Evolutionary conservation across 345 rosid genomes (phyloP).

Genomic region (Garcia nutans): DNA sequence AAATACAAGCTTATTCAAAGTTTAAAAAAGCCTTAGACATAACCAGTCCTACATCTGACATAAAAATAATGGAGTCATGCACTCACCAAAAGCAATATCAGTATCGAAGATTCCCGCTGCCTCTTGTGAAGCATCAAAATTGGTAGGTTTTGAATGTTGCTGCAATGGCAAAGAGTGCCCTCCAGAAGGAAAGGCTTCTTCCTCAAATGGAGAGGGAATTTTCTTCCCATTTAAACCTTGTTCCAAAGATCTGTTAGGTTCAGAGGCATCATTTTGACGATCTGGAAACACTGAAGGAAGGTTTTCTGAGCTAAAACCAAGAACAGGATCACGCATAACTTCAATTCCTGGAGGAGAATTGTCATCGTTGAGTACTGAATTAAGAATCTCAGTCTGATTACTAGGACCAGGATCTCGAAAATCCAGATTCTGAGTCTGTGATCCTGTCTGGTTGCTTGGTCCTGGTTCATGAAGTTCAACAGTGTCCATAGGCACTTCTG

Average conservation of each 20-base stretch:
- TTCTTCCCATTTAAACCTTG: slow-evolving; percentile 44
- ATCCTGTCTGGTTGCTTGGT: slow-evolving; percentile 33
- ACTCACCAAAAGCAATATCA: slow-evolving; percentile 48
- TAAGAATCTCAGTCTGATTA: slow-evolving; percentile 32
- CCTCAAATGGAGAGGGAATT: slow-evolving; percentile 37
- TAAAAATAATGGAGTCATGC: slow-evolving; percentile 28
- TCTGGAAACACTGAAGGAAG: slow-evolving; percentile 28
- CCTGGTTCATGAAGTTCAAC: slow-evolving; percentile 21
- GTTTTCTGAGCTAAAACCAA: slow-evolving; percentile 33
- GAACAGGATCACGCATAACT: slow-evolving; percentile 51
- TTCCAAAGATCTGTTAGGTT: slow-evolving; percentile 26
- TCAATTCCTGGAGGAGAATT: slow-evolving; percentile 55
- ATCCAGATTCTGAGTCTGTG: slow-evolving; percentile 16
- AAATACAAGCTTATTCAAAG: background rate
- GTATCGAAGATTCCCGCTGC: slow-evolving; percentile 26
- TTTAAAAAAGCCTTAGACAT: background rate
- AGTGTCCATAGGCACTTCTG: slow-evolving; percentile 11
- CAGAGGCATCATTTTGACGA: slow-evolving; percentile 25
- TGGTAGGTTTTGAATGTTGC: slow-evolving; percentile 47
- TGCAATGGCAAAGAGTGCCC: slow-evolving; percentile 37
- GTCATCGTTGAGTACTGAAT: slow-evolving; percentile 14
- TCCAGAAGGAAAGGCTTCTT: slow-evolving; percentile 40
- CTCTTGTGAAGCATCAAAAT: slow-evolving; percentile 40
- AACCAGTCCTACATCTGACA: background rate
- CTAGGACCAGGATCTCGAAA: slow-evolving; percentile 34